Evolutionary conservation across 805 yeast genomes (phyloP).

Genomic region (Pichia insulana): DNA sequence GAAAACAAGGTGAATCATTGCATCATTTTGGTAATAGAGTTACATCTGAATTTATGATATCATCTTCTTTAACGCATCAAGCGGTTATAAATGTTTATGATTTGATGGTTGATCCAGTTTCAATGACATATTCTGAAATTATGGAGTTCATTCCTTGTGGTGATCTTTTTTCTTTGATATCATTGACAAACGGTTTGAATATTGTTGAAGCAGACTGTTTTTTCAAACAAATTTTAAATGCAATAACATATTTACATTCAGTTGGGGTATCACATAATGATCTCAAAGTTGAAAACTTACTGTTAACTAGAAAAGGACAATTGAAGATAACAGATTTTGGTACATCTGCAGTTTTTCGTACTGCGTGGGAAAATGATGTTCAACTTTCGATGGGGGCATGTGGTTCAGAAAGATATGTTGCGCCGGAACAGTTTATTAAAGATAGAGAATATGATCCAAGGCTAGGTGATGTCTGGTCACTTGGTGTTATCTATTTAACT

Average conservation of each 20-base stretch:
- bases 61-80: constrained; percentile 64
- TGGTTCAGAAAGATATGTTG: constrained; percentile 86
- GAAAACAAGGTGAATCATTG: constrained; percentile 49
- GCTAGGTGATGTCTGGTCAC: constrained; percentile 82
- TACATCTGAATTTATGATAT: constrained; percentile 84
- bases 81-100: constrained; percentile 75
- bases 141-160: constrained; percentile 96
- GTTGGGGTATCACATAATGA: constrained; percentile 95
- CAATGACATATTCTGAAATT: constrained; percentile 73
- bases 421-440: constrained; percentile 73
- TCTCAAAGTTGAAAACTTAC: constrained; percentile 78
- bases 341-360: constrained; percentile 80
- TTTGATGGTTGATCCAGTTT: constrained; percentile 61
- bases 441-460: constrained; percentile 62
- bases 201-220: constrained; percentile 78
- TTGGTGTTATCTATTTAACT: constrained; percentile 68
- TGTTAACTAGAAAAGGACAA: constrained; percentile 58
- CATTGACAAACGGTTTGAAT: constrained; percentile 44
- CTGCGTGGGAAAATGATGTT: constrained; percentile 77
- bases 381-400: constrained; percentile 66
- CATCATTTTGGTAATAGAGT: constrained; percentile 59
- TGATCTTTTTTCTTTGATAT: constrained; percentile 56
- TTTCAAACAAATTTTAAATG: constrained; percentile 77
- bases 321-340: constrained; percentile 81
- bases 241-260: constrained; percentile 76